phyloP scores from a whole-genome alignment of 2,329 filamentous ascomycete genomes.

The Colletotrichum scovillei region DNA sequence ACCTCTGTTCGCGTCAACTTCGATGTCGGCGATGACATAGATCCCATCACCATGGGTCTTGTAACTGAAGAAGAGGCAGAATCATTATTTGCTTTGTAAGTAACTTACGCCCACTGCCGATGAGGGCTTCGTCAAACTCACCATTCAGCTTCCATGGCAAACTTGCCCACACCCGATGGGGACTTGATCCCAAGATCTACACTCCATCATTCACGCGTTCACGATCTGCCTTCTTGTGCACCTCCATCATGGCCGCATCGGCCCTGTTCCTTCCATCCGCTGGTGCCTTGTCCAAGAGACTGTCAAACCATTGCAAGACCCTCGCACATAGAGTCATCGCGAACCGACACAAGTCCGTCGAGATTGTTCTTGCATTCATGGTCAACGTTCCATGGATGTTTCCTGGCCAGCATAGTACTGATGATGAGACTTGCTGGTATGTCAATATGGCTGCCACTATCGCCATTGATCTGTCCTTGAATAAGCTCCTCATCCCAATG shows the following conservation, averaged over 20 bases:
- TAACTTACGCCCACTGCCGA: constrained; percentile 25
- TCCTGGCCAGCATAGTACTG: constrained; percentile 73
- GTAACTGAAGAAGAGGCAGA: constrained; percentile 74
- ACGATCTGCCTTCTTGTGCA: constrained; percentile 78
- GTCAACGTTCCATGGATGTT: constrained; percentile 82
- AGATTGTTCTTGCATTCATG: constrained; percentile 81
- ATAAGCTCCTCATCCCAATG: constrained; percentile 74
- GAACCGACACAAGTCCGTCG: constrained; percentile 74
- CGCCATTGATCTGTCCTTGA: constrained; percentile 75
- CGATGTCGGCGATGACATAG: constrained; percentile 72
- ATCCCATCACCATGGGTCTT: constrained; percentile 77
- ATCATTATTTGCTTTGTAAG: constrained; percentile 73
- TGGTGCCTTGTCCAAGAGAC: constrained; percentile 71
- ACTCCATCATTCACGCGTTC: constrained; percentile 73
- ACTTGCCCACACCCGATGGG: constrained; percentile 79
- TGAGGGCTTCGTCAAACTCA: constrained; percentile 12
- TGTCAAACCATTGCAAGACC: constrained; percentile 72
- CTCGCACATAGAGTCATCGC: constrained; percentile 72
- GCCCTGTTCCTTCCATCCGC: constrained; percentile 75
- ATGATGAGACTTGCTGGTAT: constrained; percentile 79
- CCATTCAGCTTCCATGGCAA: constrained; percentile 72
- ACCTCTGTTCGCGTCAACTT: constrained; percentile 71
- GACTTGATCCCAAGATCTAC: constrained; percentile 75
- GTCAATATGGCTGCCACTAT: constrained; percentile 77
- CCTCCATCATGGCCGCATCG: constrained; percentile 76